Percentiles rank a stretch among this genome's conserved stretches.
Evolutionary conservation across 345 rosid genomes (phyloP).

Genomic region (Dimocarpus longan): DNA sequence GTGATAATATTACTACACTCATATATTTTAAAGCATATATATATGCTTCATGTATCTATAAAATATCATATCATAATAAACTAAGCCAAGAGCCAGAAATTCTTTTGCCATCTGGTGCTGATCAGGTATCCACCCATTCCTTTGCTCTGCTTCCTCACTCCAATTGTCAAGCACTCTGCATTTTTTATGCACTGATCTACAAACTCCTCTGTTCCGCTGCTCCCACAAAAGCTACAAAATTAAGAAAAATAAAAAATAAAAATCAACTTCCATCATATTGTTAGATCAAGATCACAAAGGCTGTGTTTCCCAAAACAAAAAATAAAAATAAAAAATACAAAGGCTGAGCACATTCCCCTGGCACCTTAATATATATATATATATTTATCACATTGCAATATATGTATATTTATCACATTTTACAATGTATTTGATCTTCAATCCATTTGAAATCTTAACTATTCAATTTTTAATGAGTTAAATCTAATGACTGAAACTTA

Average conservation of each 20-base stretch:
- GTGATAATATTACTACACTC: neutral
- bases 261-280: neutral
- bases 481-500: too few relatives aligned
- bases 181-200: slow-evolving; percentile 78
- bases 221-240: slow-evolving; percentile 70
- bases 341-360: neutral
- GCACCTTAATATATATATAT: too few relatives aligned
- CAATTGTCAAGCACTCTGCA: slow-evolving; percentile 82
- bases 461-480: too few relatives aligned
- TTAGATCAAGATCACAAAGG: neutral
- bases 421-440: too few relatives aligned
- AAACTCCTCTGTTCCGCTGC: slow-evolving; percentile 65
- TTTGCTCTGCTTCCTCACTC: slow-evolving; percentile 90
- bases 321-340: too few relatives aligned
- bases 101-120: slow-evolving; percentile 89
- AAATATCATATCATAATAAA: neutral
- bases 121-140: slow-evolving; percentile 82
- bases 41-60: neutral
- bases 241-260: neutral
- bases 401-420: too few relatives aligned
- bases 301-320: too few relatives aligned
- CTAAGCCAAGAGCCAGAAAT: slow-evolving; percentile 97
- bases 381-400: too few relatives aligned
- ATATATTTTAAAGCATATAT: neutral
- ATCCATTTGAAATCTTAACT: too few relatives aligned